Conservation (phyloP, 495 filamentous ascomycete species). For the Letharia columbiana region DNA sequence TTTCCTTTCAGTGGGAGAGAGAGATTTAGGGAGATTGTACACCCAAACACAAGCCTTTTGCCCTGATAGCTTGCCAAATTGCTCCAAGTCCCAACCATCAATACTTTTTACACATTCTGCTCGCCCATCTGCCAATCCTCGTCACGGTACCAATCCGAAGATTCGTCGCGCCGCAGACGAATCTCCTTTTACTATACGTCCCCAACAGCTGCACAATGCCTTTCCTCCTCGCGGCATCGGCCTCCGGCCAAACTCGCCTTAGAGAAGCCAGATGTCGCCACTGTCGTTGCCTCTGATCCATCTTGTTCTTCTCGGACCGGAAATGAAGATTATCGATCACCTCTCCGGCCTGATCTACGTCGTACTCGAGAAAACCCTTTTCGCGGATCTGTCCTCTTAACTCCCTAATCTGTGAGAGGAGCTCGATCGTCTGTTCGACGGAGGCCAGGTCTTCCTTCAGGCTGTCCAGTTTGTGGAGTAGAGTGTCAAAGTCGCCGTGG, state of each 20-base stretch:
- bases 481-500: not conserved
- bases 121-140: not conserved
- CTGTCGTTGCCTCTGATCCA: not conserved
- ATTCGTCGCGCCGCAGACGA: not conserved
- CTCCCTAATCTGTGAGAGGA: not conserved
- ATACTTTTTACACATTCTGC: not conserved
- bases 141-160: not conserved
- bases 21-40: too few species aligned
- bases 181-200: not conserved
- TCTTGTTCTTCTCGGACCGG: not conserved
- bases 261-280: not conserved
- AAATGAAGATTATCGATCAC: not conserved
- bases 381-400: not conserved
- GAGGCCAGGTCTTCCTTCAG: not conserved
- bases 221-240: not conserved
- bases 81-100: not conserved
- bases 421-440: not conserved
- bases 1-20: too few species aligned
- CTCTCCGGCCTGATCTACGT: not conserved
- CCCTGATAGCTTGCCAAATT: not conserved
- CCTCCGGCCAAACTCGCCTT: not conserved
- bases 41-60: not conserved
- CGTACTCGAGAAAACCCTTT: not conserved
- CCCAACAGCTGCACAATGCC: not conserved
- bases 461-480: not conserved